Conservation (phyloP, 1,284 basidiomycete genomes). For the Leccinum cinnamomeum region DNA sequence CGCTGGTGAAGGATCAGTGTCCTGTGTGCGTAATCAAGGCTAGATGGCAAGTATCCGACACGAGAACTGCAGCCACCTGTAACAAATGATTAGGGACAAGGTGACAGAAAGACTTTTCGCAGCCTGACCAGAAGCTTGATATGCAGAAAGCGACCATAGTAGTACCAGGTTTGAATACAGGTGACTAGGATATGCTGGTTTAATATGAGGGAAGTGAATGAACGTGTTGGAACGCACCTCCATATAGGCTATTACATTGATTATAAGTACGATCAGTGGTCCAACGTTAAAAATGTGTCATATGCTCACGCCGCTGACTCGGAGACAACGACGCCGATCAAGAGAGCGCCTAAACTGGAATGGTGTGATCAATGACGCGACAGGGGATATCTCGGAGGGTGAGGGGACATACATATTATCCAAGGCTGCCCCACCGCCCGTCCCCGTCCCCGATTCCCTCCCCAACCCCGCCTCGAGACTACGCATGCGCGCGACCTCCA, state of each 20-base stretch:
- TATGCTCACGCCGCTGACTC: constrained; percentile 42
- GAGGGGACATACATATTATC: constrained; percentile 27
- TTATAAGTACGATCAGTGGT: constrained; percentile 3
- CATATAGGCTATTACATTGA: constrained; percentile 43
- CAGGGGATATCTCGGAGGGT: neutral
- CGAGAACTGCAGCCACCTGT: constrained; percentile 50
- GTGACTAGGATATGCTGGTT: constrained; percentile 43
- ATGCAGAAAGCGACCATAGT: constrained; percentile 48
- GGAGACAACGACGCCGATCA: constrained; percentile 51
- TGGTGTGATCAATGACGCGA: neutral
- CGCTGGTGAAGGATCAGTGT: neutral
- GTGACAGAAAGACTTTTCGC: neutral
- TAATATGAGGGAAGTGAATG: constrained; percentile 2
- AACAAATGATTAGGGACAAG: neutral
- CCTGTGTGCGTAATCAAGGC: constrained; percentile 57
- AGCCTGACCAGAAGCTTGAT: constrained; percentile 44
- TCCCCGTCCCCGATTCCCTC: neutral
- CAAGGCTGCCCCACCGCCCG: constrained; percentile 11
- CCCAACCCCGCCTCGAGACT: constrained; percentile 41
- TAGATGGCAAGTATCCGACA: constrained; percentile 58
- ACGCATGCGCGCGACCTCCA: constrained; percentile 68
- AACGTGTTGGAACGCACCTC: constrained; percentile 40
- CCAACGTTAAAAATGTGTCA: constrained; percentile 5
- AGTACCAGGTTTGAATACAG: constrained; percentile 58
- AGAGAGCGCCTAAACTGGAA: constrained; percentile 50